These are phyloP conservation scores for Corymbia citriodora DNA, from an alignment of 441 rosid species.

Conservation along the genomic window DNA sequence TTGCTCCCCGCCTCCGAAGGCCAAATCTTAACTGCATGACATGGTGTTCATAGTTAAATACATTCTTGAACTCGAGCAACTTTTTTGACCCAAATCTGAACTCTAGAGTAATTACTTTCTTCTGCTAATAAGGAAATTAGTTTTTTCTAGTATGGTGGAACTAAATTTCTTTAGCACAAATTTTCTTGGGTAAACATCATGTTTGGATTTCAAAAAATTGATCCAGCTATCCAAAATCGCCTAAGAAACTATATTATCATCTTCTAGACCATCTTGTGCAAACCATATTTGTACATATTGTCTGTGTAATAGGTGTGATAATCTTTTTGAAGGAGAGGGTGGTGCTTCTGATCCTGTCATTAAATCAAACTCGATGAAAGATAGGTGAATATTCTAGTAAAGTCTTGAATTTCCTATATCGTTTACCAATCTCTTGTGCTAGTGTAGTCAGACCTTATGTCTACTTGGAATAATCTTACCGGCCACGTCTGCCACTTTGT, in stretches of 20 bases:
- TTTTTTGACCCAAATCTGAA: background rate
- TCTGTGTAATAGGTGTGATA: background rate
- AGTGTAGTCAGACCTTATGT: background rate
- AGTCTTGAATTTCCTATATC: background rate
- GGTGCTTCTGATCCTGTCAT: background rate
- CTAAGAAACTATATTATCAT: background rate
- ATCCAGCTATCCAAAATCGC: background rate
- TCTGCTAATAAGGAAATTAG: background rate
- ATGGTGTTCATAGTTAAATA: background rate
- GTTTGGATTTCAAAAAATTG: background rate
- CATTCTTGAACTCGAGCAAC: background rate
- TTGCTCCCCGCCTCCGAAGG: background rate
- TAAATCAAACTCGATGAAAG: background rate
- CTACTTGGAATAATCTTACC: background rate
- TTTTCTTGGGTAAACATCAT: background rate
- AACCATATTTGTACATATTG: background rate
- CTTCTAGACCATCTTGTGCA: background rate
- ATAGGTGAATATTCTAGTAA: background rate
- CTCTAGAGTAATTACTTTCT: background rate
- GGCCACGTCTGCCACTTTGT: background rate
- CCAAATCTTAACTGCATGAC: background rate
- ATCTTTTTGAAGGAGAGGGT: background rate
- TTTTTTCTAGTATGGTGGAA: background rate
- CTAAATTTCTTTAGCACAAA: background rate
- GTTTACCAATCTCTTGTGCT: background rate